These are phyloP conservation scores for Candida mesenterica DNA, from an alignment of 1,139 yeast species.

Conservation along the genomic window DNA sequence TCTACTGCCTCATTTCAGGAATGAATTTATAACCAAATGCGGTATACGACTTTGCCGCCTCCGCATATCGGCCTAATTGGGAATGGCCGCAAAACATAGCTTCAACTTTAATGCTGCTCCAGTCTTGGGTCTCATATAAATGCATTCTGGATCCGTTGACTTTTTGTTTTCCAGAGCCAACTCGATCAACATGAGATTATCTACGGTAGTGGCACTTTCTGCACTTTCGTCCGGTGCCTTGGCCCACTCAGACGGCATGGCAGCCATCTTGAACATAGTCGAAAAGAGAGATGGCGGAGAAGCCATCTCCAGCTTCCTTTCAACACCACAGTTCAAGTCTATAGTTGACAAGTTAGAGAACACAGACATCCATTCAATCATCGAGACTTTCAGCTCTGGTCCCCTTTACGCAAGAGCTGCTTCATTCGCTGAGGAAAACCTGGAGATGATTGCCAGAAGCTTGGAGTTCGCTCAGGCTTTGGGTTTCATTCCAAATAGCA, in stretches of 20 bases:
- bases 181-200: not conserved
- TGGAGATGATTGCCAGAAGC: slow-evolving; percentile 20
- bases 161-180: not conserved
- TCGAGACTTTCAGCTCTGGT: not conserved
- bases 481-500: slow-evolving; percentile 12
- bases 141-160: too few relatives aligned
- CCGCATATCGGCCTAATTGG: too few relatives aligned
- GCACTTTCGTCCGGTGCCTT: slow-evolving; percentile 13
- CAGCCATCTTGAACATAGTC: not conserved
- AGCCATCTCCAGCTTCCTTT: slow-evolving; percentile 5
- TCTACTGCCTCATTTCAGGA: too few relatives aligned
- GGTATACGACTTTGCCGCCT: too few relatives aligned
- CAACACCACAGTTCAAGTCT: slow-evolving; percentile 2
- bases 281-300: slow-evolving; percentile 4
- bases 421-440: slow-evolving; percentile 21
- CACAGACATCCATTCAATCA: too few relatives aligned
- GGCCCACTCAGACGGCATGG: slow-evolving; percentile 10
- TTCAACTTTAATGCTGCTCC: too few relatives aligned
- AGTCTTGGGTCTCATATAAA: too few relatives aligned
- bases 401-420: slow-evolving; percentile 18
- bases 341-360: slow-evolving; percentile 7
- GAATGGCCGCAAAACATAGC: too few relatives aligned
- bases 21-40: too few relatives aligned
- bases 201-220: slow-evolving; percentile 16
- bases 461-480: slow-evolving; percentile 19